These are phyloP conservation scores for Hyaloscypha variabilis DNA, from an alignment of 495 filamentous ascomycete species.

Conservation along the genomic window DNA sequence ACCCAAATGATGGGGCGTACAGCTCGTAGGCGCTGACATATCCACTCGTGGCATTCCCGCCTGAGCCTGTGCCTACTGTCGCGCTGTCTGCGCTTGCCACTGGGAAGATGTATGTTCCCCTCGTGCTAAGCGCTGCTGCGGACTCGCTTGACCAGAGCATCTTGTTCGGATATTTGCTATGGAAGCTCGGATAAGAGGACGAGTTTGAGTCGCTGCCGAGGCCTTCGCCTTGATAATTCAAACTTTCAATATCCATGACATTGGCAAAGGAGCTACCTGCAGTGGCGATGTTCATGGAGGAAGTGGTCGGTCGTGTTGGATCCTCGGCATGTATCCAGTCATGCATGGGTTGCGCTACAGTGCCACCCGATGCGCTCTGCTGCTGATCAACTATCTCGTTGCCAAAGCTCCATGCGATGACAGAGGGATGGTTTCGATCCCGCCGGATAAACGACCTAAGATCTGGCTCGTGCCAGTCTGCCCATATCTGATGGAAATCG, in stretches of 20 bases:
- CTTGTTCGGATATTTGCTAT: constrained; percentile 43
- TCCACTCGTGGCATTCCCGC: constrained; percentile 30
- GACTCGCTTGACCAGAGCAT: constrained; percentile 48
- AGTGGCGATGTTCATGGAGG: constrained; percentile 42
- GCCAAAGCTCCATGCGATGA: constrained; percentile 50
- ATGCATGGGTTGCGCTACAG: constrained; percentile 33
- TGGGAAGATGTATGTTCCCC: constrained; percentile 53
- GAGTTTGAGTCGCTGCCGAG: constrained; percentile 1
- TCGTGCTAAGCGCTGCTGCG: constrained; percentile 43
- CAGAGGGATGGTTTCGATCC: constrained; percentile 54
- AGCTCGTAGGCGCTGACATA: constrained; percentile 52
- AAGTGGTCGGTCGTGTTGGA: constrained; percentile 40
- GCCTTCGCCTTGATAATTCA: constrained; percentile 57
- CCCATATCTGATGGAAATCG: constrained; percentile 50
- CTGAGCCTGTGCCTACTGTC: constrained; percentile 28
- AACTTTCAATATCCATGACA: constrained; percentile 43
- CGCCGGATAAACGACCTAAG: constrained; percentile 48
- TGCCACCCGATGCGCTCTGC: constrained; percentile 31
- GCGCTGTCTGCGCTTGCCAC: constrained; percentile 40
- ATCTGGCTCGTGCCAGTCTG: constrained; percentile 51
- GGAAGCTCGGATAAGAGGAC: constrained; percentile 41
- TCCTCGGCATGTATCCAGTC: constrained; percentile 44
- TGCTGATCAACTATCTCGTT: constrained; percentile 50
- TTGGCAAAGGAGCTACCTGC: constrained; percentile 35
- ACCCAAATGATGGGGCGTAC: constrained; percentile 42